Evolutionary conservation across 331 rosid genomes (phyloP), one percentile per base, ranked within the genome.

Genomic region (Saraca asoca): DNA sequence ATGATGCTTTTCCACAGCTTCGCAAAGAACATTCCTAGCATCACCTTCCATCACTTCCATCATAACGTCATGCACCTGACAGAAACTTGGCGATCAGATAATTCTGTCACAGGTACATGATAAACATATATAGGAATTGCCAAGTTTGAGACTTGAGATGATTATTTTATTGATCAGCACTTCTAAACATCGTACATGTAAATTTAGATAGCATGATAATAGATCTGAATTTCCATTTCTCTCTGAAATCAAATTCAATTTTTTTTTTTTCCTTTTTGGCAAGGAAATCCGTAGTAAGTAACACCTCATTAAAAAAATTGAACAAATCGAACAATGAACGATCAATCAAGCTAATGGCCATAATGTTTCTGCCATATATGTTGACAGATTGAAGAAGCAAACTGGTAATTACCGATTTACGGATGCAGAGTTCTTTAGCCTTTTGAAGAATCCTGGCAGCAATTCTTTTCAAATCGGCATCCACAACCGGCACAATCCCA

Each of bases 1-100:
- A 38, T 79, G 95, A 75, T 84, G 91, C 60, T 49, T 93, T 19
- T 93, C 96, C 51, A 81, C 96, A 31, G 90, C 83, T 0, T 93
- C 96, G 54, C 96, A 89, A 5, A 93, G 88, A 53, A 85, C 94
- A 62, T 87, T 87, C 73, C 95, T 79, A 6, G 95, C 79, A 81
- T 93, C 98, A 17, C 98, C 97, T 75, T 93, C 95, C 55, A 84
- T 31, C 69, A 84, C 85, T 70, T 93, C 90, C 65, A 76, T 74
- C 1, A n/a, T 2, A 50, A 76, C 64, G 34, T 82, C 83, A 6
- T 57, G 69, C 74, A 84, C 79, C 97, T 93, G 79, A 53, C 57
- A 20, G 4, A 13, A 12, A 66, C 9, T 58, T 33, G 34, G 34
- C 15, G 20, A 73, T 75, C 44, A 67, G 57, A 38, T 52, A 13